phyloP scores from a whole-genome alignment of 257 asterid genomes.

The Linaria vulgaris region DNA sequence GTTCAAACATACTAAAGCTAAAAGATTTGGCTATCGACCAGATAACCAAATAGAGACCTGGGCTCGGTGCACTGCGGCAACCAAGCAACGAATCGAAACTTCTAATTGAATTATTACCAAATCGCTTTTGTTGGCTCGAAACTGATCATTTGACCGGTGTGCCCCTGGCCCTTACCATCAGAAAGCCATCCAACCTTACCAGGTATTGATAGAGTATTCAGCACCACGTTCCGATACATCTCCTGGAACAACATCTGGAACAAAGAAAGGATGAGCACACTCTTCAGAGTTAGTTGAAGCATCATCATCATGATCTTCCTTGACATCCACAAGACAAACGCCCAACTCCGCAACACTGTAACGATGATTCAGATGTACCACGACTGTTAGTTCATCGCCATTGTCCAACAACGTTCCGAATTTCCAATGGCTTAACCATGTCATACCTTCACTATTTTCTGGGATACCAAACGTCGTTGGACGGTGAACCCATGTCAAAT shows the following conservation, averaged over 20 bases:
- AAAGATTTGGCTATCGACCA: no score
- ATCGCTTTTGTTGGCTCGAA: no score
- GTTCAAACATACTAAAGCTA: no score
- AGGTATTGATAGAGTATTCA: no score
- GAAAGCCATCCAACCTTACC: no score
- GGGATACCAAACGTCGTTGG: slow-evolving; percentile 26
- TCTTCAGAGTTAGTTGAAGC: slow-evolving; percentile 6
- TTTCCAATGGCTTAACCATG: slow-evolving; percentile 29
- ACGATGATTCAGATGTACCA: neutral
- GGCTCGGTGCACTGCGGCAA: no score
- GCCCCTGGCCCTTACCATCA: no score
- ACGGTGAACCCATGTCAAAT: slow-evolving; percentile 14
- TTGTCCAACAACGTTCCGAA: slow-evolving; percentile 7
- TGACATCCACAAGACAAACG: neutral
- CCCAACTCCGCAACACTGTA: slow-evolving; percentile 19
- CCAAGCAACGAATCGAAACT: no score
- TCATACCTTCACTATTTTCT: slow-evolving; percentile 22
- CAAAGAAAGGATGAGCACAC: slow-evolving; percentile 1
- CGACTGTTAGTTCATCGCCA: slow-evolving; percentile 17
- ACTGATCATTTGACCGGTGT: no score
- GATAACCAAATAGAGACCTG: no score
- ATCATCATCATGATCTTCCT: neutral
- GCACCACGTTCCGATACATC: slow-evolving; percentile 9
- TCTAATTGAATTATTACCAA: no score
- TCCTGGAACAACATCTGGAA: slow-evolving; percentile 4